Conservation (phyloP, 2,329 filamentous ascomycete species). For the Tolypocladium cylindrosporum region DNA sequence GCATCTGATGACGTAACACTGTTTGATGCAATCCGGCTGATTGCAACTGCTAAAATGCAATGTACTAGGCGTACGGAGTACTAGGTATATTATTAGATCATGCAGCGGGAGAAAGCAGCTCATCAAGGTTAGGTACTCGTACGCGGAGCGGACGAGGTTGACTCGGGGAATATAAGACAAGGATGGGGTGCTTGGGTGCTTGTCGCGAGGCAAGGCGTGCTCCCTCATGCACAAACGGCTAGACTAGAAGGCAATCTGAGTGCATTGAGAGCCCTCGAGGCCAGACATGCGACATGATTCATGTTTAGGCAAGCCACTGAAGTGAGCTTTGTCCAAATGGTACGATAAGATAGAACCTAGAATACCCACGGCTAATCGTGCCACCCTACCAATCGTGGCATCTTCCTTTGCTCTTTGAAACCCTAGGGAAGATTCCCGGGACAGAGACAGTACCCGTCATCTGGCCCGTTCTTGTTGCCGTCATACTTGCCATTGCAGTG, state of each 20-base stretch:
- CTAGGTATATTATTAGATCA: background rate
- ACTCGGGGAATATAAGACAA: background rate
- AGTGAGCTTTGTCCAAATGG: too few species aligned
- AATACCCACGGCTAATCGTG: background rate
- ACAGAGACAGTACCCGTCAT: conserved; percentile 7
- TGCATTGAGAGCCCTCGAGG: too few species aligned
- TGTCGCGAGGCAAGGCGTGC: background rate
- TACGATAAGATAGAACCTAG: too few species aligned
- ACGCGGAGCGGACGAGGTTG: background rate
- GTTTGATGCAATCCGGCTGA: background rate
- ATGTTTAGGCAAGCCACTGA: too few species aligned
- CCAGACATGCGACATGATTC: background rate
- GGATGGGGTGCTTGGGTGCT: background rate
- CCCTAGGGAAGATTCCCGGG: background rate
- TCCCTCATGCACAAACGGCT: too few species aligned
- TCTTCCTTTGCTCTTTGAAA: background rate
- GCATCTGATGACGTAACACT: background rate
- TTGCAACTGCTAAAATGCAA: background rate
- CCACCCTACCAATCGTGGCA: background rate
- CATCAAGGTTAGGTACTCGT: background rate
- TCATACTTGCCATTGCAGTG: conserved; percentile 2
- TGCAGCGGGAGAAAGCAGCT: background rate
- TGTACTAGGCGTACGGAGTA: too few species aligned
- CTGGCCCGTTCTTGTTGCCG: background rate
- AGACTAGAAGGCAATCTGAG: too few species aligned